These are phyloP conservation scores for Citrus trifoliata DNA, from an alignment of 345 rosid species.

Conservation along the genomic window DNA sequence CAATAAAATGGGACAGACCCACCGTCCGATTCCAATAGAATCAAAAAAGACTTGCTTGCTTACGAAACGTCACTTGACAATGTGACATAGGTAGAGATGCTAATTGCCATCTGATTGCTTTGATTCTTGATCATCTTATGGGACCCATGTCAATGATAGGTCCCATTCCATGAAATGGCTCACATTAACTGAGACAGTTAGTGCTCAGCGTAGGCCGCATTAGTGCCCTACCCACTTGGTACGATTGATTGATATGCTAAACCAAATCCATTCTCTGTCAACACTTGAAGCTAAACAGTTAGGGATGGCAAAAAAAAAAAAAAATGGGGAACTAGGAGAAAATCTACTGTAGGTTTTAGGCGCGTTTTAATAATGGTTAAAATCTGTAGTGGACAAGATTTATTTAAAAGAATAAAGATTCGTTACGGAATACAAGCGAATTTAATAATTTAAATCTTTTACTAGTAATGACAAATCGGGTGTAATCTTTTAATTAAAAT, in stretches of 20 bases:
- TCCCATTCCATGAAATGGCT: slow-evolving; percentile 18
- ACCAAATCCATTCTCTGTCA: slow-evolving; percentile 33
- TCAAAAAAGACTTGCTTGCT: not conserved
- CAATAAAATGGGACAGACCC: not conserved
- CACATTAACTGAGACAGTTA: slow-evolving; percentile 19
- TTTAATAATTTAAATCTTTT: too few species aligned
- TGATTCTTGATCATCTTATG: not conserved
- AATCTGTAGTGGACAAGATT: too few species aligned
- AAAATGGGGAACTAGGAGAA: too few species aligned
- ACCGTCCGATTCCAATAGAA: not conserved
- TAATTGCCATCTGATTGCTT: slow-evolving; percentile 16
- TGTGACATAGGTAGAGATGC: slow-evolving; percentile 22
- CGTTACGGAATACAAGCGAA: fast-evolving
- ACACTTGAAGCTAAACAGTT: too few species aligned
- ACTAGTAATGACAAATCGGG: fast-evolving
- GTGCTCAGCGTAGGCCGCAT: slow-evolving; percentile 12
- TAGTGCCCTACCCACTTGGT: slow-evolving; percentile 36
- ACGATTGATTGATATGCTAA: slow-evolving; percentile 35
- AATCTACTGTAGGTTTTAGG: too few species aligned
- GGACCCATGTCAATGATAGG: slow-evolving; percentile 14
- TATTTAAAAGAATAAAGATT: too few species aligned
- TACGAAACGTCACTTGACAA: slow-evolving; percentile 19
- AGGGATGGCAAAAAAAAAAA: too few species aligned
- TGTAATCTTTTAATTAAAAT: too few species aligned
- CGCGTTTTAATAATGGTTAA: too few species aligned